Evolutionary conservation across 106 monocot genomes (phyloP).

Genomic region (Phalaenopsis aphrodite): DNA sequence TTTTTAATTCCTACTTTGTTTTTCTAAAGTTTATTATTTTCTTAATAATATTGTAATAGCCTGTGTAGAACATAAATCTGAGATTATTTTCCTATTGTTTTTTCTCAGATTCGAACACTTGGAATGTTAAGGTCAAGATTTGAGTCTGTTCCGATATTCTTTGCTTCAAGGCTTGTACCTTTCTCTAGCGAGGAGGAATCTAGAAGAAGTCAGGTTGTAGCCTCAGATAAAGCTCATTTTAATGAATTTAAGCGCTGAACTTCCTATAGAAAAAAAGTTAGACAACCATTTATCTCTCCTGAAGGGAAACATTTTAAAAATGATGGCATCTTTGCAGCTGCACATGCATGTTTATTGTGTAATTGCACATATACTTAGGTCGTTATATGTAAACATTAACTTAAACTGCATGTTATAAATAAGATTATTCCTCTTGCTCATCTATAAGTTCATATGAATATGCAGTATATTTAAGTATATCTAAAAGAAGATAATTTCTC

Average conservation of each 20-base stretch:
- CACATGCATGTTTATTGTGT: neutral
- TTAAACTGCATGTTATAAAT: neutral
- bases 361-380: neutral
- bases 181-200: conserved; percentile 22
- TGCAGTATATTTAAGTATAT: conserved; percentile 1
- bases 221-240: conserved; percentile 1
- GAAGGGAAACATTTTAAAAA: neutral
- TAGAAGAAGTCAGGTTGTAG: conserved; percentile 24
- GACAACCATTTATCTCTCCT: neutral
- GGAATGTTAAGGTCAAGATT: conserved; percentile 96
- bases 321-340: neutral
- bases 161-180: conserved; percentile 62
- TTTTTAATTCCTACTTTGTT: neutral
- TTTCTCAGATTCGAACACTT: conserved; percentile 79
- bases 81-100: neutral
- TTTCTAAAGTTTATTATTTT: neutral
- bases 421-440: neutral
- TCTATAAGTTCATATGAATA: neutral
- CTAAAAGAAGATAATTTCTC: neutral
- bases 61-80: conserved; percentile 2
- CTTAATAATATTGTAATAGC: neutral
- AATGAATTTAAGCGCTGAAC: neutral
- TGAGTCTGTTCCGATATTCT: conserved; percentile 67
- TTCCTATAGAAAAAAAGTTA: neutral
- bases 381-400: neutral